phyloP scores from a whole-genome alignment of 208 protist species.

The Phytomonas sp. region DNA sequence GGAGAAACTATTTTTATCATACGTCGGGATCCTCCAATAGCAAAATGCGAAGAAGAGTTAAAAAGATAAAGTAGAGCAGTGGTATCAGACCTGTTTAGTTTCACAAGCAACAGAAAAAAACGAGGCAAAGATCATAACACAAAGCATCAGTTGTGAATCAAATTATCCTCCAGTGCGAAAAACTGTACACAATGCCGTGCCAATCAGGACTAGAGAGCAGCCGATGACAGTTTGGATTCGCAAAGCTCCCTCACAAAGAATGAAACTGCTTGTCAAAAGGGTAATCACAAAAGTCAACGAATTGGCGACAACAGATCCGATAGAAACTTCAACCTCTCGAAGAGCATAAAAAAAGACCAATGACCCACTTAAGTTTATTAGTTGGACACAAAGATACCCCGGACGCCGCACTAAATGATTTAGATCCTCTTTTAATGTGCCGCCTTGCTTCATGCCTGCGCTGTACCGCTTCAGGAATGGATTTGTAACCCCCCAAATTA shows the following conservation, averaged over 20 bases:
- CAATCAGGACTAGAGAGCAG: constrained; percentile 52
- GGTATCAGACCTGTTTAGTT: background rate
- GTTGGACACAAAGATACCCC: constrained; percentile 62
- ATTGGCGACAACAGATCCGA: constrained; percentile 78
- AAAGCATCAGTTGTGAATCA: constrained; percentile 7
- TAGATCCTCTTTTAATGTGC: constrained; percentile 50
- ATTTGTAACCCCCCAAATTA: constrained; percentile 82
- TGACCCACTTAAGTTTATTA: constrained; percentile 60
- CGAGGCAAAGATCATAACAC: constrained; percentile 2
- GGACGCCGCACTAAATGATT: constrained; percentile 49
- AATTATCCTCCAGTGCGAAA: constrained; percentile 13
- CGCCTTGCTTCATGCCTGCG: constrained; percentile 41
- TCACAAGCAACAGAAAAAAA: constrained; percentile 3
- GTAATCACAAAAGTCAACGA: constrained; percentile 81
- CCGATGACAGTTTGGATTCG: constrained; percentile 30
- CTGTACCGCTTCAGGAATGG: constrained; percentile 78
- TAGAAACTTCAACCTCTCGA: constrained; percentile 64
- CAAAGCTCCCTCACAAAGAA: constrained; percentile 55
- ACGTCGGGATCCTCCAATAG: background rate
- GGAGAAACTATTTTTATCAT: constrained; percentile 71
- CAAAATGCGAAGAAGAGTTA: constrained; percentile 3
- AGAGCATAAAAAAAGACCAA: constrained; percentile 74
- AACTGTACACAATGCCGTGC: constrained; percentile 65
- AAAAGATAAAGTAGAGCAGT: constrained; percentile 5
- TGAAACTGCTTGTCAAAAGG: constrained; percentile 54